These are phyloP conservation scores for Pezicula neosporulosa DNA, from an alignment of 2,329 filamentous ascomycete genomes.

Conservation along the genomic window DNA sequence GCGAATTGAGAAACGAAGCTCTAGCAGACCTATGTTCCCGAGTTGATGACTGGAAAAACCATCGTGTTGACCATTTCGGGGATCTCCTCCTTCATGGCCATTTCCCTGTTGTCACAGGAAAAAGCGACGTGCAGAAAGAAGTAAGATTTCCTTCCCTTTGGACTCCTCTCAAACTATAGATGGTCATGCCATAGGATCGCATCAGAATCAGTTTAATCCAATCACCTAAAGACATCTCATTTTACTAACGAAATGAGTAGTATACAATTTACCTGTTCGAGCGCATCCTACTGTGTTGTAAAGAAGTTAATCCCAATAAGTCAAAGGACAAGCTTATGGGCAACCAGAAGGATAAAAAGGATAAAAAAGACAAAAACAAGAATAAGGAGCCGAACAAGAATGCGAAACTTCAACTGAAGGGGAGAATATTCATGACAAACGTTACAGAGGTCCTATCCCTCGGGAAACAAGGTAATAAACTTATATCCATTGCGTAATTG, in stretches of 20 bases:
- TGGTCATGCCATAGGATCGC: not conserved
- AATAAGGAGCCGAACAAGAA: constrained; percentile 63
- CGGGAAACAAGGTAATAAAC: constrained; percentile 73
- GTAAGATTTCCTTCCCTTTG: constrained; percentile 16
- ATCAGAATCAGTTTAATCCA: no score
- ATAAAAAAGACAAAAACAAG: constrained; percentile 71
- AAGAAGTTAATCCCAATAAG: constrained; percentile 86
- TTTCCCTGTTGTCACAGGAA: constrained; percentile 86
- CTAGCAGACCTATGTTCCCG: constrained; percentile 75
- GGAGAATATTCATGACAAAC: constrained; percentile 98
- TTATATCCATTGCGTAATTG: not conserved
- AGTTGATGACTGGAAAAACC: constrained; percentile 97
- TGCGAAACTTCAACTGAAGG: constrained; percentile 87
- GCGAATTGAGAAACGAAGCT: constrained; percentile 79
- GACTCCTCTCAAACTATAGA: not conserved
- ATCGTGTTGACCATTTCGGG: constrained; percentile 87
- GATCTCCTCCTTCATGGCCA: constrained; percentile 84
- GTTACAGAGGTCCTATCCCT: constrained; percentile 91
- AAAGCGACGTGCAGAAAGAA: constrained; percentile 88
- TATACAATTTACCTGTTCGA: constrained; percentile 99
- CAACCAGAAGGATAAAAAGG: constrained; percentile 69
- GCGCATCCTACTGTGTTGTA: constrained; percentile 92
- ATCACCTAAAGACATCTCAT: not conserved
- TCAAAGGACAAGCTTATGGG: constrained; percentile 68
- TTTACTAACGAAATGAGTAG: constrained; percentile 41